Percentiles rank a stretch among this genome's conserved stretches.
Conservation (phyloP, 768 basidiomycete genomes). For the Multifurca ochricompacta region DNA sequence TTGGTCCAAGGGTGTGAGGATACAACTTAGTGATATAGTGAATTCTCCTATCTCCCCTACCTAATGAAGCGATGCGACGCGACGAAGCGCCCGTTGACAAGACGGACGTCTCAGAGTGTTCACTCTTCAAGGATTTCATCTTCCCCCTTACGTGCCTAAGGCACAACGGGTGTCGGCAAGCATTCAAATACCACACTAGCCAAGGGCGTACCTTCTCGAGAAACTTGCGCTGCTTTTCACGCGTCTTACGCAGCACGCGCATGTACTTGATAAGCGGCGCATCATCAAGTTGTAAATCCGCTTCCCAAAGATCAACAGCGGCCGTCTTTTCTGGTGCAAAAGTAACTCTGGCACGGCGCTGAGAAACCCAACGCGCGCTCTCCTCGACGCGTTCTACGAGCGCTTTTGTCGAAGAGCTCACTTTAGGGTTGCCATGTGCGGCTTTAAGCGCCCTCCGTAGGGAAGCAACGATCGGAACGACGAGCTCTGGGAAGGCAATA, state of each 20-base stretch:
- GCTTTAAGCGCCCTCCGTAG: slow-evolving; percentile 70
- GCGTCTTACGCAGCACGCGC: slow-evolving; percentile 69
- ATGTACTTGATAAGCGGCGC: slow-evolving; percentile 79
- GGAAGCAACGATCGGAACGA: slow-evolving; percentile 66
- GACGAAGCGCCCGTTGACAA: too few species aligned
- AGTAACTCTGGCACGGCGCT: slow-evolving; percentile 54
- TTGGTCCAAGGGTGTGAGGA: background rate
- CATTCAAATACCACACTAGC: background rate
- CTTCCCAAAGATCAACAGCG: slow-evolving; percentile 72
- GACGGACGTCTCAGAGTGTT: background rate
- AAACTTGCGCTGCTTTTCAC: slow-evolving; percentile 63
- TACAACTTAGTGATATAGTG: background rate
- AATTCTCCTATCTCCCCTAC: background rate
- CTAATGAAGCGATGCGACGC: background rate
- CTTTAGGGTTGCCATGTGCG: slow-evolving; percentile 45
- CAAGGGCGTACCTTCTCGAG: slow-evolving; percentile 57
- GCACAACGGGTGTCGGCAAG: background rate
- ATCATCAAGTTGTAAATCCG: slow-evolving; percentile 48
- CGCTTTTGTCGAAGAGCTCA: slow-evolving; percentile 55
- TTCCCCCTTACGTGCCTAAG: slow-evolving; percentile 61
- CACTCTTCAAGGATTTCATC: slow-evolving; percentile 57
- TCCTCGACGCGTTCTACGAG: slow-evolving; percentile 86
- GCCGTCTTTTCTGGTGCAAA: slow-evolving; percentile 68
- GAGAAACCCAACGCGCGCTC: slow-evolving; percentile 70
- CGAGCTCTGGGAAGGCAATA: slow-evolving; percentile 90